These are phyloP conservation scores for Xylaria acuta DNA, from an alignment of 495 filamentous ascomycete genomes.

Conservation along the genomic window DNA sequence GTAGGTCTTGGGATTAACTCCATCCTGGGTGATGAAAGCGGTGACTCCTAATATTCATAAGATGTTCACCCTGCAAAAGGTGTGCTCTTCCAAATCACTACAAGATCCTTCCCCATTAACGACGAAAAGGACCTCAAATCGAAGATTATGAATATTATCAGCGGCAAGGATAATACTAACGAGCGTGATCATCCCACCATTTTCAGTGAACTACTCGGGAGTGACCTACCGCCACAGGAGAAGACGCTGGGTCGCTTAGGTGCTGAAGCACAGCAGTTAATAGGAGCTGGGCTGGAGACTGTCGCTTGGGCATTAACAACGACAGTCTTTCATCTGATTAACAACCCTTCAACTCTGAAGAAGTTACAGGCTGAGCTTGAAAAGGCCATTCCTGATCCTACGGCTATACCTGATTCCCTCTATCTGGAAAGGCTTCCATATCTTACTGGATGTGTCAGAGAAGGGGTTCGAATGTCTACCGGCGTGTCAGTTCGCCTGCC, in stretches of 20 bases:
- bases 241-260: conserved; percentile 43
- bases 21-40: not conserved
- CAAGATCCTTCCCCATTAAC: no score
- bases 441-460: conserved; percentile 48
- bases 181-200: conserved; percentile 15
- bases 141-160: not conserved
- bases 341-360: conserved; percentile 36
- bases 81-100: not conserved
- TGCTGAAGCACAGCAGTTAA: conserved; percentile 42
- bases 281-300: conserved; percentile 51
- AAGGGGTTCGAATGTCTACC: conserved; percentile 49
- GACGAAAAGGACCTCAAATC: not conserved
- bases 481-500: conserved; percentile 50
- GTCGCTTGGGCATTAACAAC: conserved; percentile 41
- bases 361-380: conserved; percentile 41
- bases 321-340: conserved; percentile 40
- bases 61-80: conserved; percentile 9
- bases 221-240: conserved; percentile 44
- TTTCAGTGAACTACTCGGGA: conserved; percentile 40
- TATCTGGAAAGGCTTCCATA: conserved; percentile 46
- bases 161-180: not conserved
- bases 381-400: conserved; percentile 28
- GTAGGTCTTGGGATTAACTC: not conserved
- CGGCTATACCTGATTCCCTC: conserved; percentile 27
- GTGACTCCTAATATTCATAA: conserved; percentile 13